A percentile compares a stretch with the other conserved stretches of the same genome.
These are phyloP conservation scores for Trametes meyenii DNA, from an alignment of 768 basidiomycete species.

Conservation along the genomic window DNA sequence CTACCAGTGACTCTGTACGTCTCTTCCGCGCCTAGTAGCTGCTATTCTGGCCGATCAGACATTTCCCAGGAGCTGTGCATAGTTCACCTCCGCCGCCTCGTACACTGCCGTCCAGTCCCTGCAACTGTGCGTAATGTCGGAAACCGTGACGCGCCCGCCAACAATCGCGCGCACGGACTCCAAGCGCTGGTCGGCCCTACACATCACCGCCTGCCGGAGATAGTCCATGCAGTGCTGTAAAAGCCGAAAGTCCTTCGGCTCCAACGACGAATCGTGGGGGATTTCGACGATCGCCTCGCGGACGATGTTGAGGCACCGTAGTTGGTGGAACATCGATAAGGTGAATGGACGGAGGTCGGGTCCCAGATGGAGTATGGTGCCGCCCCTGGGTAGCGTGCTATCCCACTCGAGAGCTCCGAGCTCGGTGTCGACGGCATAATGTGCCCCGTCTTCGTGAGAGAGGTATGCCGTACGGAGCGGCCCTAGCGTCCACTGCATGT, in stretches of 20 bases:
- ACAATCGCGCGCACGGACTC: slow-evolving; percentile 31
- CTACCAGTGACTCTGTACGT: too few relatives aligned
- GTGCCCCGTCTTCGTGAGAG: slow-evolving; percentile 29
- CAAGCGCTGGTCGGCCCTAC: slow-evolving; percentile 33
- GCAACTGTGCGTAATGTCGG: slow-evolving; percentile 31
- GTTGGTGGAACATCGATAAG: slow-evolving; percentile 44
- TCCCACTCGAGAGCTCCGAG: slow-evolving; percentile 30
- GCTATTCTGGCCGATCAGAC: too few relatives aligned
- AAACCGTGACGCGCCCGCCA: slow-evolving; percentile 14
- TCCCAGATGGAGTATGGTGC: slow-evolving; percentile 35
- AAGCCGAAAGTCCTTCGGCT: too few relatives aligned
- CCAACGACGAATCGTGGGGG: neutral
- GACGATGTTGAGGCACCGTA: slow-evolving; percentile 43
- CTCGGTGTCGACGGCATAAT: slow-evolving; percentile 33
- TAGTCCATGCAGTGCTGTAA: slow-evolving; percentile 45
- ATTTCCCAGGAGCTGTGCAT: too few relatives aligned
- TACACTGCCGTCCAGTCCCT: slow-evolving; percentile 35
- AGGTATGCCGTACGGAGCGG: slow-evolving; percentile 10
- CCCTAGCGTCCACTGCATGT: slow-evolving; percentile 14
- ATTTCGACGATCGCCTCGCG: slow-evolving; percentile 30
- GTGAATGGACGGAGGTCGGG: slow-evolving; percentile 35
- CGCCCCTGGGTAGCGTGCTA: slow-evolving; percentile 35
- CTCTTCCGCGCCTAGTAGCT: too few relatives aligned
- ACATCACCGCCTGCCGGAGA: slow-evolving; percentile 37
- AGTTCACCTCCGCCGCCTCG: slow-evolving; percentile 30